Evolutionary conservation across 495 filamentous ascomycete genomes (phyloP).

Genomic region (Aspergillus heteromorphus): DNA sequence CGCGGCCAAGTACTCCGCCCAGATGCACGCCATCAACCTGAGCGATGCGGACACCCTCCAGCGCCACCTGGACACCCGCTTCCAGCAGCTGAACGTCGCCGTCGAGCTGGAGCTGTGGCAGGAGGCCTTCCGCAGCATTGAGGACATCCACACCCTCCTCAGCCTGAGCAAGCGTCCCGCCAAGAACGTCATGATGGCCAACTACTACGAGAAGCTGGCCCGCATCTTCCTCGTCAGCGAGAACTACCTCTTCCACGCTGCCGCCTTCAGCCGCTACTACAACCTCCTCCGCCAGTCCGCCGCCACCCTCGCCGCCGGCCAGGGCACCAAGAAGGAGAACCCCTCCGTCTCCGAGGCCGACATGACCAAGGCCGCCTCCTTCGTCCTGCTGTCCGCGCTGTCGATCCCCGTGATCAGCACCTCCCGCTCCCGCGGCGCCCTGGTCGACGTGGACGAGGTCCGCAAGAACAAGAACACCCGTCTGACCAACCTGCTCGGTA

Average conservation of each 20-base stretch:
- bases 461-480: conserved; percentile 98
- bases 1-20: conserved; percentile 95
- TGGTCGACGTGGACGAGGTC: conserved; percentile 94
- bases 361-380: conserved; percentile 82
- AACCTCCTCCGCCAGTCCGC: conserved; percentile 89
- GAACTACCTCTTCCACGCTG: conserved; percentile 98
- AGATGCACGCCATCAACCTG: conserved; percentile 99
- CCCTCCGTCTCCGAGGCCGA: conserved; percentile 84
- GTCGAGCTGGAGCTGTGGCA: conserved; percentile 98
- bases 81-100: conserved; percentile 96
- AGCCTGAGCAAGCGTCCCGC: conserved; percentile 97
- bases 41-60: conserved; percentile 96
- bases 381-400: conserved; percentile 91
- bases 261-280: conserved; percentile 94
- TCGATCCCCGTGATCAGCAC: conserved; percentile 99
- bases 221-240: conserved; percentile 98
- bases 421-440: conserved; percentile 86
- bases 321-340: conserved; percentile 88
- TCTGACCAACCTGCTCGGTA: conserved; percentile 90
- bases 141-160: conserved; percentile 98
- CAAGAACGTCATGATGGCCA: conserved; percentile 99
- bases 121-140: conserved; percentile 96
- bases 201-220: conserved; percentile 99
- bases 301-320: conserved; percentile 75
- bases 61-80: conserved; percentile 93